A percentile compares a stretch with the other conserved stretches of the same genome.
Evolutionary conservation across 805 yeast species (phyloP).

Genomic region (Candida mattraensis): DNA sequence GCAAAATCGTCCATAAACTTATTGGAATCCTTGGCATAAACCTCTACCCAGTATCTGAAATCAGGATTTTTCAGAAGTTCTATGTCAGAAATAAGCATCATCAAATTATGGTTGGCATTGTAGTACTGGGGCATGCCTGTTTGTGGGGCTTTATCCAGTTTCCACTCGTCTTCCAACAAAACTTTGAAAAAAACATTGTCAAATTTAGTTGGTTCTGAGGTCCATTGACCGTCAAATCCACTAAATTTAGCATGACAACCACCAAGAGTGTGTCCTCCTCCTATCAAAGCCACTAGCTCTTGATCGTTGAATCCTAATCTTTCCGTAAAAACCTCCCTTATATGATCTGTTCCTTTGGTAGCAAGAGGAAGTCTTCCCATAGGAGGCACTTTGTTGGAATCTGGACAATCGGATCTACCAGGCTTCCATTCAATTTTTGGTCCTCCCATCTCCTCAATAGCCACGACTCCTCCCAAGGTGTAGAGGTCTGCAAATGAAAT

Average conservation of each 20-base stretch:
- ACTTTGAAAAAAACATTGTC: slow-evolving; percentile 44
- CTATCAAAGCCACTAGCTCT: slow-evolving; percentile 72
- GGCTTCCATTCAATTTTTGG: slow-evolving; percentile 81
- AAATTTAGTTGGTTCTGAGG: slow-evolving; percentile 39
- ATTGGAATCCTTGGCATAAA: slow-evolving; percentile 66
- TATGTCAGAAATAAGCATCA: slow-evolving; percentile 88
- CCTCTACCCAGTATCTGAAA: slow-evolving; percentile 60
- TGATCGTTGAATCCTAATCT: slow-evolving; percentile 69
- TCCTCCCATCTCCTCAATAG: slow-evolving; percentile 76
- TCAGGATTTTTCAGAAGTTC: slow-evolving; percentile 57
- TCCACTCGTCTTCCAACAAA: slow-evolving; percentile 51
- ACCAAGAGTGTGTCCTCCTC: slow-evolving; percentile 78
- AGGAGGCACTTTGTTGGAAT: slow-evolving; percentile 51
- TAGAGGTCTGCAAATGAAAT: slow-evolving; percentile 76
- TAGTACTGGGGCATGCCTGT: slow-evolving; percentile 42
- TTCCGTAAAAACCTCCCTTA: slow-evolving; percentile 54
- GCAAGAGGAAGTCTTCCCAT: slow-evolving; percentile 79
- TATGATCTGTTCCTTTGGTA: slow-evolving; percentile 59
- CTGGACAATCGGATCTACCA: slow-evolving; percentile 66
- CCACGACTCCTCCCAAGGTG: slow-evolving; percentile 77
- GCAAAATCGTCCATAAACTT: slow-evolving; percentile 65
- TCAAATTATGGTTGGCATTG: slow-evolving; percentile 43
- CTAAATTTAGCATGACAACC: slow-evolving; percentile 62
- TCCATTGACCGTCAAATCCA: slow-evolving; percentile 53
- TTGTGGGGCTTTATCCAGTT: slow-evolving; percentile 36